Conservation (phyloP, 2,329 filamentous ascomycete species). For the Sarocladium oryzae region DNA sequence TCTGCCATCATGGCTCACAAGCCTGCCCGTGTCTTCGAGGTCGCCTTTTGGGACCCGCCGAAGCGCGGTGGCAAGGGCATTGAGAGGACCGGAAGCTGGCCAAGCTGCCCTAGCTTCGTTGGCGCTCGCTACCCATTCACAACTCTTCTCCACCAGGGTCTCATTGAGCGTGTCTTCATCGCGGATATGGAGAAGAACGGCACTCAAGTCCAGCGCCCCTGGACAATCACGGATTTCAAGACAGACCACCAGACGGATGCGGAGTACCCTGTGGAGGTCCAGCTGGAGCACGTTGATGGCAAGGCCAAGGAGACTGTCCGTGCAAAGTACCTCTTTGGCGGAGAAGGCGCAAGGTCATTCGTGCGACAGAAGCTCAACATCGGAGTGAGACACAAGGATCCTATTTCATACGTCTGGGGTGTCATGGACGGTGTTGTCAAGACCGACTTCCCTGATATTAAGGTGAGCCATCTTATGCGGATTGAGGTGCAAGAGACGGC, state of each 20-base stretch:
- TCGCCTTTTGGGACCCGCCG: slow-evolving; percentile 65
- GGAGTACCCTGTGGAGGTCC: slow-evolving; percentile 74
- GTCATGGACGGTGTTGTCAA: slow-evolving; percentile 69
- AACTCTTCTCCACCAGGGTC: slow-evolving; percentile 63
- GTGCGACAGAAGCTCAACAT: slow-evolving; percentile 62
- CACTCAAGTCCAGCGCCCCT: slow-evolving; percentile 55
- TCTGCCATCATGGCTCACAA: slow-evolving; percentile 80
- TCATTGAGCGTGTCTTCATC: slow-evolving; percentile 66
- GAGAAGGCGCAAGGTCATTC: slow-evolving; percentile 63
- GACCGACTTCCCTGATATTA: slow-evolving; percentile 72
- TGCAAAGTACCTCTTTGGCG: slow-evolving; percentile 65
- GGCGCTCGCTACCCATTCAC: slow-evolving; percentile 66
- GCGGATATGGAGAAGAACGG: slow-evolving; percentile 57
- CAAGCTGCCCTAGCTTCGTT: slow-evolving; percentile 76
- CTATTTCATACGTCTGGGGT: slow-evolving; percentile 66
- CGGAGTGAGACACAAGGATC: slow-evolving; percentile 63
- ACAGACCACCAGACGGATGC: slow-evolving; percentile 49
- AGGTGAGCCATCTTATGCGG: slow-evolving; percentile 34
- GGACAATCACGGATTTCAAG: slow-evolving; percentile 55
- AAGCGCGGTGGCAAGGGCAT: slow-evolving; percentile 47
- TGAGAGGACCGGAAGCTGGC: slow-evolving; percentile 63
- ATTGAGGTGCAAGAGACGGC: not conserved
- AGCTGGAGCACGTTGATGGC: slow-evolving; percentile 70
- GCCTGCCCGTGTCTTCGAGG: slow-evolving; percentile 78
- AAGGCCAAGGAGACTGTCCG: slow-evolving; percentile 59